Conservation (phyloP, 2,329 filamentous ascomycete species). For the Neofusicoccum umdonicola region DNA sequence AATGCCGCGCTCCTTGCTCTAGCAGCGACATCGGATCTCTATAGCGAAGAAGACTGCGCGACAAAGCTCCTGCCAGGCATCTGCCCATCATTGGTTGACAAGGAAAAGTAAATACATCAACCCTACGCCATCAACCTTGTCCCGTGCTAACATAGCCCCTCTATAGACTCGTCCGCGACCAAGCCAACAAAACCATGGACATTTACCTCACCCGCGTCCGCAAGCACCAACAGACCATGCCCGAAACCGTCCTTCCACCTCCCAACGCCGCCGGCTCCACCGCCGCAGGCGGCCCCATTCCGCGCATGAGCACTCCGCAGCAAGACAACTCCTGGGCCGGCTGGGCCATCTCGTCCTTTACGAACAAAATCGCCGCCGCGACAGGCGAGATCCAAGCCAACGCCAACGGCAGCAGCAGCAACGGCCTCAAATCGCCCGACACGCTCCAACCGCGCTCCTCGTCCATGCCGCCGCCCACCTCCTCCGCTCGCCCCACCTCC, state of each 20-base stretch:
- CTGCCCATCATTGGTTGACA: slow-evolving; percentile 83
- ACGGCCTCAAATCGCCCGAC: slow-evolving; percentile 34
- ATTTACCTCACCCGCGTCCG: slow-evolving; percentile 78
- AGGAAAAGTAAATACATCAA: slow-evolving; percentile 65
- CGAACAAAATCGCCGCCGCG: slow-evolving; percentile 83
- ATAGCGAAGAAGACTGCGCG: slow-evolving; percentile 87
- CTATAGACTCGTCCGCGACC: slow-evolving; percentile 69
- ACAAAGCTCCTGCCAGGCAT: slow-evolving; percentile 77
- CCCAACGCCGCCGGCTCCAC: slow-evolving; percentile 47
- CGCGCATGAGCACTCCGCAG: slow-evolving; percentile 78
- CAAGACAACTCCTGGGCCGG: slow-evolving; percentile 77
- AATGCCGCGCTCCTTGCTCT: slow-evolving; percentile 87
- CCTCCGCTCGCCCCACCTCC: slow-evolving; percentile 41
- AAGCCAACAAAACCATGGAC: slow-evolving; percentile 86
- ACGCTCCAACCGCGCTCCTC: slow-evolving; percentile 44
- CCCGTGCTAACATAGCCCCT: slow-evolving; percentile 30
- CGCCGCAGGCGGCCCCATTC: slow-evolving; percentile 49
- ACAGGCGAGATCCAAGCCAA: slow-evolving; percentile 78
- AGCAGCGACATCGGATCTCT: slow-evolving; percentile 79
- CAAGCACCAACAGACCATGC: slow-evolving; percentile 73
- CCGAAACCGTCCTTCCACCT: slow-evolving; percentile 74
- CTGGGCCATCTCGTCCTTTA: slow-evolving; percentile 98
- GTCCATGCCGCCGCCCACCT: slow-evolving; percentile 46
- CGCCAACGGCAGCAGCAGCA: slow-evolving; percentile 40
- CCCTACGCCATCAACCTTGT: neutral